A percentile compares a stretch with the other conserved stretches of the same genome.
Evolutionary conservation across 2,329 filamentous ascomycete genomes (phyloP).

Genomic region (Blastomyces silverae): DNA sequence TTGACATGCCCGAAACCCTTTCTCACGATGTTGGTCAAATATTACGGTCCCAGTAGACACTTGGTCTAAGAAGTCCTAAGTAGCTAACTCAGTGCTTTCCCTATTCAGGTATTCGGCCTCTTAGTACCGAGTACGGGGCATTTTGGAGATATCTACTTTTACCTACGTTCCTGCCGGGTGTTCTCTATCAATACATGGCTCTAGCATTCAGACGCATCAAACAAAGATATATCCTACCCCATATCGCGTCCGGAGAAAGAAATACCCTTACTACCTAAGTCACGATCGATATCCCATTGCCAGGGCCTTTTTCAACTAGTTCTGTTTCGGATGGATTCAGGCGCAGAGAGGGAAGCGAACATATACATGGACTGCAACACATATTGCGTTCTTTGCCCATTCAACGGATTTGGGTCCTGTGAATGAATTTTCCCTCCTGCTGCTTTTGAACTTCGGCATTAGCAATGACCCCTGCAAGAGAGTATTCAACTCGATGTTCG

Average conservation of each 20-base stretch:
- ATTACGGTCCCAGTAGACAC: not conserved
- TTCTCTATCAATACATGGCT: not conserved
- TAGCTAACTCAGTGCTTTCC: not conserved
- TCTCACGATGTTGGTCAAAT: not conserved
- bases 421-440: not conserved
- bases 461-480: not conserved
- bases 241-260: not conserved
- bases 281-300: not conserved
- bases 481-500: not conserved
- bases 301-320: not conserved
- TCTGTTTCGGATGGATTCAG: not conserved
- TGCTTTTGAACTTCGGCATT: not conserved
- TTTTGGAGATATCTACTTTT: not conserved
- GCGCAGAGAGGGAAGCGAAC: not conserved
- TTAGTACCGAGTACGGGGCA: not conserved
- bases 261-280: not conserved
- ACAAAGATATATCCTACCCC: not conserved
- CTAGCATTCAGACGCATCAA: not conserved
- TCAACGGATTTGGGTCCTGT: not conserved
- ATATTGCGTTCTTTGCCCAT: not conserved
- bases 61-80: not conserved
- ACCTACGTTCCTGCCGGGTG: not conserved
- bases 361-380: not conserved
- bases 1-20: not conserved
- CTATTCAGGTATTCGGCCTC: not conserved